phyloP scores from a whole-genome alignment of 306 rosid species.

The Begonia peltatifolia region DNA sequence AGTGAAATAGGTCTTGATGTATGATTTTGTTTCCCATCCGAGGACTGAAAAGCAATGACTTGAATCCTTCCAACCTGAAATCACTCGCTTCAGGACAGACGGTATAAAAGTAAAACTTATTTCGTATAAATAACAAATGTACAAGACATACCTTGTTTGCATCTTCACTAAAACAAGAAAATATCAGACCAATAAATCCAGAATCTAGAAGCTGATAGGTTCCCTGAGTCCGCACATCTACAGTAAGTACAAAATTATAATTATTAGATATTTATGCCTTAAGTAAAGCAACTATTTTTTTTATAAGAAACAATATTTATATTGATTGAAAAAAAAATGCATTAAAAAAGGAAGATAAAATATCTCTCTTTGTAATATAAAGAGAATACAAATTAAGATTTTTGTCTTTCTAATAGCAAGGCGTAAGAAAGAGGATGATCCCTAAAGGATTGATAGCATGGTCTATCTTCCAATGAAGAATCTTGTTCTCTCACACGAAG shows the following conservation, averaged over 20 bases:
- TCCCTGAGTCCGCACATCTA: conserved; percentile 89
- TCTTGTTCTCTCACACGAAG: too few species aligned
- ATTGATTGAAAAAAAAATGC: too few species aligned
- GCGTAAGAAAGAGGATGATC: too few species aligned
- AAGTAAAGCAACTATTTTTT: not conserved
- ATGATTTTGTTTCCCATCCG: conserved; percentile 75
- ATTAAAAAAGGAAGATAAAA: too few species aligned
- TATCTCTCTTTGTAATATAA: too few species aligned
- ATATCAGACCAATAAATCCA: conserved; percentile 90
- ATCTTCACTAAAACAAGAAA: conserved; percentile 94
- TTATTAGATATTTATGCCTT: too few species aligned
- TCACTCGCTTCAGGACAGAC: conserved; percentile 8
- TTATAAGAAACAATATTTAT: not conserved
- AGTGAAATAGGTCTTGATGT: conserved; percentile 40
- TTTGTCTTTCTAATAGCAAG: too few species aligned
- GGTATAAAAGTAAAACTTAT: conserved; percentile 7
- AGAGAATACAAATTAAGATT: too few species aligned
- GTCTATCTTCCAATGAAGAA: too few species aligned
- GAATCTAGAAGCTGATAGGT: conserved; percentile 97
- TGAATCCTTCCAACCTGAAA: conserved; percentile 89
- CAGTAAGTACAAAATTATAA: conserved; percentile 7
- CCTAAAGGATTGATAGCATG: too few species aligned
- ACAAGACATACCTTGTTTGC: conserved; percentile 51
- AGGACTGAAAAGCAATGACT: conserved; percentile 96
- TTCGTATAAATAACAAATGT: conserved; percentile 11